These are phyloP conservation scores for Pancytospora philotis DNA, from an alignment of 371 early-diverging fungal species.

Conservation along the genomic window DNA sequence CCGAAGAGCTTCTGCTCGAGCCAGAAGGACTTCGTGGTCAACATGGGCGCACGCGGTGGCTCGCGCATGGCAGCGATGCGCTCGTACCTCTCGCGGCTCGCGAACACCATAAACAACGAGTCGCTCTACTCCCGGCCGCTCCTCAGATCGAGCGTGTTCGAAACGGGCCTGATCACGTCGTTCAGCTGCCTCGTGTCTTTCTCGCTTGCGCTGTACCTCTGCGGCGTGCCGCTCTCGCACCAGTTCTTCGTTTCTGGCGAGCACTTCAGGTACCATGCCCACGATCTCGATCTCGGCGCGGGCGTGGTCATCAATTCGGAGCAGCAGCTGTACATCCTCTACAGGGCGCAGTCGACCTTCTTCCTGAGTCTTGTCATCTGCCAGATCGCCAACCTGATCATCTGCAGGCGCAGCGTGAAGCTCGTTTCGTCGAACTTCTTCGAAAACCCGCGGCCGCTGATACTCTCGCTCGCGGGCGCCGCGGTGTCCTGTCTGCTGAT, in stretches of 20 bases:
- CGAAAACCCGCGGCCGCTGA: neutral
- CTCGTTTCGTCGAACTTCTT: constrained; percentile 64
- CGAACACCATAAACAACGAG: neutral
- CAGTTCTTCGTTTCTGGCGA: constrained; percentile 61
- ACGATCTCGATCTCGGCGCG: constrained; percentile 11
- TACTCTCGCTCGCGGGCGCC: neutral
- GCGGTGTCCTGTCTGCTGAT: neutral
- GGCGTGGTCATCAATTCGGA: constrained; percentile 59
- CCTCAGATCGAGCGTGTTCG: constrained; percentile 72
- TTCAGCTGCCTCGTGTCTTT: constrained; percentile 66
- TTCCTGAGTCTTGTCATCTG: constrained; percentile 68
- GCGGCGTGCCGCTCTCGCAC: constrained; percentile 60
- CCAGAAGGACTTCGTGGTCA: neutral
- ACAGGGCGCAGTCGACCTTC: constrained; percentile 67
- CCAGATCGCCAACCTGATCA: constrained; percentile 79
- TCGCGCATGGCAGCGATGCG: neutral
- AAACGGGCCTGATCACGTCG: constrained; percentile 69
- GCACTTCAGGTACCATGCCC: constrained; percentile 60
- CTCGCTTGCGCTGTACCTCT: constrained; percentile 64
- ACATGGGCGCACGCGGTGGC: too few species aligned
- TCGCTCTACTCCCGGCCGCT: constrained; percentile 42
- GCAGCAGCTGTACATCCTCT: constrained; percentile 62
- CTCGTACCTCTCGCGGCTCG: neutral
- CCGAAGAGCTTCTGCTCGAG: constrained; percentile 63
- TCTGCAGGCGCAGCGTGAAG: constrained; percentile 69